Conservation (phyloP, 441 rosid species). For the Pelargonium cotyledonis region DNA sequence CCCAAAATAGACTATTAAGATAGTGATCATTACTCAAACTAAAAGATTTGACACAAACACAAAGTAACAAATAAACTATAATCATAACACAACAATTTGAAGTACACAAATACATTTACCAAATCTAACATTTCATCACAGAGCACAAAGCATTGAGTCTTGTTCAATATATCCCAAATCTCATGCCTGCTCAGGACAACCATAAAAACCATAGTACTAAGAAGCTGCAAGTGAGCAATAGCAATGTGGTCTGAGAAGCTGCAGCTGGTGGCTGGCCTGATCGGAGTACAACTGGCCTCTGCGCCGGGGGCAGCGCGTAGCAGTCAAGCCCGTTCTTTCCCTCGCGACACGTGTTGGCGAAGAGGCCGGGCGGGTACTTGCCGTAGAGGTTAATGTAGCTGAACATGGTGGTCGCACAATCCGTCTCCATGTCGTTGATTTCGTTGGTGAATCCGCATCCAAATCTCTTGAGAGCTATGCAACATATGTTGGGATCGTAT, state of each 20-base stretch:
- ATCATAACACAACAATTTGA: background rate
- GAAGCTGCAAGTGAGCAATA: background rate
- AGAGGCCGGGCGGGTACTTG: conserved; percentile 55
- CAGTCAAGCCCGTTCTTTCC: conserved; percentile 50
- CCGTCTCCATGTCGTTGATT: conserved; percentile 34
- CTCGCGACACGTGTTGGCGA: conserved; percentile 45
- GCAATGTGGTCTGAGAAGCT: background rate
- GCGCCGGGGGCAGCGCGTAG: conserved; percentile 1
- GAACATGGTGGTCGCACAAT: conserved; percentile 61
- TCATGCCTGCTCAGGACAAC: background rate
- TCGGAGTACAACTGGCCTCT: background rate
- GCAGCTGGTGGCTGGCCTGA: background rate
- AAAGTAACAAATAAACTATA: background rate
- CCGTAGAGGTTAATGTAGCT: conserved; percentile 62
- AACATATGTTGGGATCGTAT: conserved; percentile 39
- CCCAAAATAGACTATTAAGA: too few species aligned
- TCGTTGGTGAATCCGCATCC: conserved; percentile 40
- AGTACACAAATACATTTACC: background rate
- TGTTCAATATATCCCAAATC: background rate
- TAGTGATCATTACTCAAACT: too few species aligned
- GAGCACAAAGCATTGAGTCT: too few species aligned
- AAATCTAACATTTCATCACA: too few species aligned
- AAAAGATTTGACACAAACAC: too few species aligned
- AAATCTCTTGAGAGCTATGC: conserved; percentile 42
- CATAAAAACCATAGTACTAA: background rate